Evolutionary conservation across 2,329 filamentous ascomycete genomes (phyloP), one percentile per base, ranked within the genome.

Genomic region (Podosphaera fusca): DNA sequence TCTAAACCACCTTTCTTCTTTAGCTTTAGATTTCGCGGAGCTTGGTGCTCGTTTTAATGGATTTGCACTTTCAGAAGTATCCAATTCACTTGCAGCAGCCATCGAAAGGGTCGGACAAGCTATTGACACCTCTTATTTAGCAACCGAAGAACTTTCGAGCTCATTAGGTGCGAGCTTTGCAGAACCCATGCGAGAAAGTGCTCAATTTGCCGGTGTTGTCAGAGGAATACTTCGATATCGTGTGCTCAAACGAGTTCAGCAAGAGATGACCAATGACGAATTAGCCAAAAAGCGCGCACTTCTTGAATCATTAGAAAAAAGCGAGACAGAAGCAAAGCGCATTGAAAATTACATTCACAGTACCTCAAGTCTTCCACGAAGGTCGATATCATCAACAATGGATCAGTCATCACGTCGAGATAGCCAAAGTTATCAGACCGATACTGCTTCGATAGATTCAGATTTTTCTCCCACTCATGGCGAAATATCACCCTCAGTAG

Each of bases 131-230:
- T 95, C 92, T 0, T 98, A 96, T 67, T 89, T 98, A 61, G 88
- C 87, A 8, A 96, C 90, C 0, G 87, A 94, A 64, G 92, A 98
- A 67, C 74, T 98, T 2, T 89, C 89, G 0, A 81, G 81, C 1
- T 84, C 85, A 0, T 73, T 98, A n/a, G 89, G 89, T 29, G 89
- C 90, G 38, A 92, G 81, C 62, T 98, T 98, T 67, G 88, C 94
- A 0, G 94, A 98, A 67, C 92, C 92, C 0, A 95, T 98, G 87
- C 80, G 94, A 57, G 92, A 98, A 71, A 94, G 88, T 65, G 89
- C 92, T 10, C 92, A 98, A 66, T 98, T 98, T 68, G 92, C 92
- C 0, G 87, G 92, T 9, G 87, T 98, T 0, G 92, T 98, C 2
- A 81, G 89, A 47, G 85, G 75, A 62, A 90, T 98, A 38, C 73